phyloP scores from a whole-genome alignment of 148 eudicot genomes.

The Amaranthus hypochondriacus region DNA sequence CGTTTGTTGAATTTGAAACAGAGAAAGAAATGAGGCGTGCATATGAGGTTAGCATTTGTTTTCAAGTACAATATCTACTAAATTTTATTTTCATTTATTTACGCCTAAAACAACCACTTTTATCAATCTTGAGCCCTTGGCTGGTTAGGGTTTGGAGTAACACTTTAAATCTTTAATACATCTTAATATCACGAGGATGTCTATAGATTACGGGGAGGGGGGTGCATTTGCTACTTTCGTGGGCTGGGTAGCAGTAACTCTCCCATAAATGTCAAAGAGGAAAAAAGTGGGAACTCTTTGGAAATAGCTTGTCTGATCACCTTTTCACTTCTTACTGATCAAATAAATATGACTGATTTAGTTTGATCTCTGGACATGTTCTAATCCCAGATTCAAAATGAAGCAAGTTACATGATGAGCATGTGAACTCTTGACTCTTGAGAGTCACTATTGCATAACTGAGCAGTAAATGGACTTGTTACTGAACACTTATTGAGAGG shows the following conservation, averaged over 20 bases:
- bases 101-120: not conserved
- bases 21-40: constrained; percentile 92
- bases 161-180: not conserved
- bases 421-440: not conserved
- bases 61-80: not conserved
- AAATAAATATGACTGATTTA: not conserved
- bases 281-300: not conserved
- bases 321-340: not conserved
- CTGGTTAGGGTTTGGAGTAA: not conserved
- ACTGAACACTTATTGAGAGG: too few relatives aligned
- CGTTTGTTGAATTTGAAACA: constrained; percentile 82
- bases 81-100: not conserved
- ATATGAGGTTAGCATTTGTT: constrained; percentile 48
- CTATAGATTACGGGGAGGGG: too few relatives aligned
- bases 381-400: not conserved
- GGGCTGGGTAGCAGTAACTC: too few relatives aligned
- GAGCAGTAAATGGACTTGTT: too few relatives aligned
- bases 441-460: too few relatives aligned
- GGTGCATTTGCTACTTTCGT: too few relatives aligned
- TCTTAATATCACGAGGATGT: not conserved
- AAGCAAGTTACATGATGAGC: not conserved
- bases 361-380: not conserved
- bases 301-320: constrained; percentile 3
- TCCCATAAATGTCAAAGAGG: too few relatives aligned
- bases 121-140: not conserved